Evolutionary conservation across 345 rosid species (phyloP).

Genomic region (Arabidopsis arenosa): DNA sequence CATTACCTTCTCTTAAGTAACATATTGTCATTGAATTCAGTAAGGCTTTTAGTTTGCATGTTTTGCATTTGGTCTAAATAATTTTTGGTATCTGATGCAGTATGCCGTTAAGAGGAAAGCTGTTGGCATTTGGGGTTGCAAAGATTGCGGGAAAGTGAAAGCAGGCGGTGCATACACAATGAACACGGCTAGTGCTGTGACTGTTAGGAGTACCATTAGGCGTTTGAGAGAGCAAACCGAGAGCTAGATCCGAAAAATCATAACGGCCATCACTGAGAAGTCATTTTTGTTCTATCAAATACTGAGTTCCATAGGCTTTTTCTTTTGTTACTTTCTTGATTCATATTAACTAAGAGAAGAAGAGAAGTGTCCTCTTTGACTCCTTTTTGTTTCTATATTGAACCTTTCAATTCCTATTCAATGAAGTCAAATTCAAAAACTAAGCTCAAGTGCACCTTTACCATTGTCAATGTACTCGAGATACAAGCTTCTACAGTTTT

Average conservation of each 20-base stretch:
- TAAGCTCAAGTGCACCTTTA: background rate
- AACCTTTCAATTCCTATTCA: background rate
- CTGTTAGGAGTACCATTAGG: slow-evolving; percentile 72
- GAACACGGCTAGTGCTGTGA: slow-evolving; percentile 80
- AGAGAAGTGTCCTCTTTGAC: background rate
- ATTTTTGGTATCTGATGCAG: no score
- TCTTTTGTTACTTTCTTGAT: slow-evolving; percentile 11
- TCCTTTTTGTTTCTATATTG: slow-evolving; percentile 4
- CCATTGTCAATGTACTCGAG: background rate
- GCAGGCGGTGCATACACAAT: slow-evolving; percentile 75
- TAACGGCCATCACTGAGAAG: background rate
- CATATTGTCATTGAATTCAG: background rate
- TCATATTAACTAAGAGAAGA: background rate
- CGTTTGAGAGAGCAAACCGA: slow-evolving; percentile 79
- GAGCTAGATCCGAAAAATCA: slow-evolving; percentile 42
- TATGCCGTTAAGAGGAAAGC: slow-evolving; percentile 70
- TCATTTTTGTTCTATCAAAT: background rate
- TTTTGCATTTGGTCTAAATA: no score
- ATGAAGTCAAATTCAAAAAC: background rate
- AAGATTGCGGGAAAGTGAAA: slow-evolving; percentile 69
- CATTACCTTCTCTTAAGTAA: background rate
- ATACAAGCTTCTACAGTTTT: background rate
- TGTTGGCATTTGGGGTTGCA: slow-evolving; percentile 77
- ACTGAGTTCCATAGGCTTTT: background rate
- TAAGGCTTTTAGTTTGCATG: background rate